Conservation (phyloP, 768 basidiomycete genomes). For the Amanita pallidorosea region DNA sequence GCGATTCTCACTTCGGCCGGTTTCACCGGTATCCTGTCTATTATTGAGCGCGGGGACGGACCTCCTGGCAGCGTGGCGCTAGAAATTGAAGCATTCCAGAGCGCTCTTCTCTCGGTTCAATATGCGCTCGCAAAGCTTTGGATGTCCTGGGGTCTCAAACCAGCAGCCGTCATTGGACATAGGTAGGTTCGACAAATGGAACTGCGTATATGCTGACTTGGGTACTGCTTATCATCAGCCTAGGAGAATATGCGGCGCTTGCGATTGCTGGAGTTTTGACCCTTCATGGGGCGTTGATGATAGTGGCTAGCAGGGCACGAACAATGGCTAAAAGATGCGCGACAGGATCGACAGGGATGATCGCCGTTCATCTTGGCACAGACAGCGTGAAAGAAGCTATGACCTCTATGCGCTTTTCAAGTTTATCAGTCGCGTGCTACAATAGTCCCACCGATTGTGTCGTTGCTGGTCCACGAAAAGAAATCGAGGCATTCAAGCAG, state of each 20-base stretch:
- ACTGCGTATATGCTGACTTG: not conserved
- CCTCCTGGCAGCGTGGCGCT: conserved; percentile 16
- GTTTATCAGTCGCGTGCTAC: conserved; percentile 44
- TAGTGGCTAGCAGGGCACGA: conserved; percentile 49
- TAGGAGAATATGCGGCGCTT: conserved; percentile 70
- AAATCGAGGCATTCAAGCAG: conserved; percentile 29
- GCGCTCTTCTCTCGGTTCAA: conserved; percentile 49
- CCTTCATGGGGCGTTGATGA: conserved; percentile 41
- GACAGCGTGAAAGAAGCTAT: conserved; percentile 24
- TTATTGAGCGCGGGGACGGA: conserved; percentile 23
- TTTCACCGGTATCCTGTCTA: conserved; percentile 36
- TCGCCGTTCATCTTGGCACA: conserved; percentile 36
- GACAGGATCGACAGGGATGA: conserved; percentile 42
- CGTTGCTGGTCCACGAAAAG: conserved; percentile 41
- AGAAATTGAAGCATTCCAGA: conserved; percentile 37
- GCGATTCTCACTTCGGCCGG: conserved; percentile 34
- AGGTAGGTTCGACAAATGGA: conserved; percentile 35
- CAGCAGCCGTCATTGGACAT: conserved; percentile 57
- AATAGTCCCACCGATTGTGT: conserved; percentile 51
- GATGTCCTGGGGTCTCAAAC: conserved; percentile 58
- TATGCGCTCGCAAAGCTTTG: conserved; percentile 54
- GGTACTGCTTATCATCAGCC: conserved; percentile 31
- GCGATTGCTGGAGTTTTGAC: conserved; percentile 50
- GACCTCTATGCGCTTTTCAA: conserved; percentile 20
- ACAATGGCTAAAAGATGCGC: conserved; percentile 42